Base-by-base conservation (phyloP, 192 early-diverging fungal genomes). In the Thamnidium elegans region DNA sequence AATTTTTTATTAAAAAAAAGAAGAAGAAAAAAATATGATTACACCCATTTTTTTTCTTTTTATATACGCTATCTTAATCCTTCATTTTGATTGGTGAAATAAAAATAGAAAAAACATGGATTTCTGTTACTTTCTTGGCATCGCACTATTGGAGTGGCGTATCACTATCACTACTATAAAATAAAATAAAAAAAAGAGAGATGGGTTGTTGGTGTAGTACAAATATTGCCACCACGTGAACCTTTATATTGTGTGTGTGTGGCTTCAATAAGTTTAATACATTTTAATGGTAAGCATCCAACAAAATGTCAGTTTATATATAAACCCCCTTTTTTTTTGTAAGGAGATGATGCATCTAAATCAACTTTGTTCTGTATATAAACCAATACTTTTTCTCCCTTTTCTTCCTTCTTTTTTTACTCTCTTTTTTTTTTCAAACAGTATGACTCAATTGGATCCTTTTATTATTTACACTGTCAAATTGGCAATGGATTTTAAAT, bases 381-480 rank as follows among this genome's bases (percentile, higher is more conserved):
- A 26, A 26, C 26, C 26, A 26, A 26, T 26, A 26, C 26, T 26
- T 26, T 26, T 26, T 26, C 26, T 1, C 26, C n/a, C n/a, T n/a
- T n/a, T 26, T 26, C 26, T 26, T 58, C n/a, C n/a, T 43, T 21
- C 36, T 42, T 58, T 43, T 23, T 50, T 9, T 17, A 50, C 0
- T n/a, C 50, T n/a, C 1, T 21, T 20, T 20, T 3, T 50, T 0
- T 20, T 3, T 4, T 50, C 8, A 42, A 8, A 4, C n/a, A n/a
- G n/a, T n/a, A 58, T 58, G 55, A 17, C 55, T 43, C 55, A 58
- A 19, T 58, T 58, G 17, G 55, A 58, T 19, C 55, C 55, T 36
- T 58, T 58, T 42, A 58, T 58, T 21, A 32, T 58, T 20, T 58
- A 58, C 19, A 58, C 55, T 17, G 55, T 58, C 15, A 58, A 58